Evolutionary conservation across 306 rosid genomes (phyloP).

Genomic region (Casuarina glauca): DNA sequence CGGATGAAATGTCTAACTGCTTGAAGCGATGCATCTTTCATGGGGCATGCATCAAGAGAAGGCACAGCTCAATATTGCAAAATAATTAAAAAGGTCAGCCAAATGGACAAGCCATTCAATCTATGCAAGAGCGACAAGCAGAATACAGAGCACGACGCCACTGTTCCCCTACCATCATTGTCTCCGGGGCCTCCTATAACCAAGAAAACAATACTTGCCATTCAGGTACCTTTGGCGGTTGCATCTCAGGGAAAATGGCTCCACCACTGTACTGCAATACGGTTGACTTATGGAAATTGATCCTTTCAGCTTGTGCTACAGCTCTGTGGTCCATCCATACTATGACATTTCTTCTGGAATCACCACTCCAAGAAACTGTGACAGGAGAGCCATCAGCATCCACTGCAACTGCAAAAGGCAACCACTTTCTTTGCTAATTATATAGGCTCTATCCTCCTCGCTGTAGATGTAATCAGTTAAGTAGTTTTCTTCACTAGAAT

Average conservation of each 20-base stretch:
- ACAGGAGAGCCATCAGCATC: slow-evolving; percentile 94
- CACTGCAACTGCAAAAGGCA: slow-evolving; percentile 71
- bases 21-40: too few relatives aligned
- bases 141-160: too few relatives aligned
- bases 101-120: too few relatives aligned
- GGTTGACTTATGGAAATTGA: slow-evolving; percentile 75
- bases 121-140: too few relatives aligned
- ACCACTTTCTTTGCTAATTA: neutral
- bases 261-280: slow-evolving; percentile 94
- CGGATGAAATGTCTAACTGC: too few relatives aligned
- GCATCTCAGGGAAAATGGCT: slow-evolving; percentile 97
- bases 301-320: slow-evolving; percentile 86
- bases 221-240: slow-evolving; percentile 85
- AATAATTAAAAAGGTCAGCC: too few relatives aligned
- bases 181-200: too few relatives aligned
- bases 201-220: neutral
- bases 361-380: slow-evolving; percentile 85
- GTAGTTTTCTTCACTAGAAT: neutral
- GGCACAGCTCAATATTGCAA: too few relatives aligned
- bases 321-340: slow-evolving; percentile 99
- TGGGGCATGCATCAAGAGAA: too few relatives aligned
- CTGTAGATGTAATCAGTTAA: neutral
- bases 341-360: slow-evolving; percentile 89
- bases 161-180: too few relatives aligned
- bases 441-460: neutral